These are phyloP conservation scores for Plectosphaerella sp. DNA, from an alignment of 2,329 filamentous ascomycete genomes.

Conservation along the genomic window DNA sequence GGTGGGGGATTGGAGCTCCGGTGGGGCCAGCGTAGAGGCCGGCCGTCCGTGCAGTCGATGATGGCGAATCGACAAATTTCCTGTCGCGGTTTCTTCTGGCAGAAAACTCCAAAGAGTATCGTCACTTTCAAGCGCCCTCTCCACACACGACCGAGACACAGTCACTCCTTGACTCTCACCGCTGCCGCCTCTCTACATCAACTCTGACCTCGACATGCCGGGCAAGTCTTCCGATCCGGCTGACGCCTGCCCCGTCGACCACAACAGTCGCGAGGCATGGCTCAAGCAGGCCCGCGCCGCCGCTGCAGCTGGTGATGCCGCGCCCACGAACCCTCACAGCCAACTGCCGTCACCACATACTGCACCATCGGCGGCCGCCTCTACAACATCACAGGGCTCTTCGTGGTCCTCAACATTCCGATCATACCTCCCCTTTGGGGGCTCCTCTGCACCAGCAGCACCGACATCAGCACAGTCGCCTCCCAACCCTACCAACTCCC, in stretches of 20 bases:
- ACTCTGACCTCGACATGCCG: neutral
- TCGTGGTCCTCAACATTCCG: constrained; percentile 40
- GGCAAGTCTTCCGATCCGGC: constrained; percentile 7
- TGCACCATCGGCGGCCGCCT: constrained; percentile 18
- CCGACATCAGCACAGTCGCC: neutral
- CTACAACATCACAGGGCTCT: constrained; percentile 16
- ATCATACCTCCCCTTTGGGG: constrained; percentile 36
- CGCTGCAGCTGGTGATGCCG: constrained; percentile 22
- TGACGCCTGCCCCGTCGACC: constrained; percentile 77
- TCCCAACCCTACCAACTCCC: constrained; percentile 15
- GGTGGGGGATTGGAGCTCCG: no score
- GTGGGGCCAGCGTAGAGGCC: no score
- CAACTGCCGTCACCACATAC: constrained; percentile 11
- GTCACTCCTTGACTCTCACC: no score
- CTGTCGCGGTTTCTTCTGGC: no score
- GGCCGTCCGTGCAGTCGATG: no score
- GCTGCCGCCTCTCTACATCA: no score
- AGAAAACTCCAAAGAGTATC: no score
- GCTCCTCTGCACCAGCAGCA: constrained; percentile 11
- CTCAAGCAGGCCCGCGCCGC: constrained; percentile 61
- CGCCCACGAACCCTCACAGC: constrained; percentile 19
- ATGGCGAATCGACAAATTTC: no score
- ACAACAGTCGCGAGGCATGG: constrained; percentile 85
- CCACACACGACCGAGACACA: no score
- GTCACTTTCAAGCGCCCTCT: no score